A percentile compares a stretch with the other conserved stretches of the same genome.
These are phyloP conservation scores for Globisporangium nunn DNA, from an alignment of 352 stramenopile genomes.

Conservation along the genomic window DNA sequence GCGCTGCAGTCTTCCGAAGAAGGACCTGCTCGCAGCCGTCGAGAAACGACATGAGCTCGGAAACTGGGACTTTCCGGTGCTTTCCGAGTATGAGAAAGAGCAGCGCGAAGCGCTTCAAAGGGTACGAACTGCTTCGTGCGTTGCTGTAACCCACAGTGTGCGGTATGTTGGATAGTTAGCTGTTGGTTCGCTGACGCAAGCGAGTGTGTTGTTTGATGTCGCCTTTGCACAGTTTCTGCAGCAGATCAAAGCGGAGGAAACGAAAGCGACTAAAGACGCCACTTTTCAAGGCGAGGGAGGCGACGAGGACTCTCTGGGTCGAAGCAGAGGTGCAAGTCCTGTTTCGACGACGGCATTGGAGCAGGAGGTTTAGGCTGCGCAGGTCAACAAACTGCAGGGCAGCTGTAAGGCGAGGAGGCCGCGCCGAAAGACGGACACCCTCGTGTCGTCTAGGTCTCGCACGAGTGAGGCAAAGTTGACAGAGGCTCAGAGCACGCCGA, in stretches of 20 bases:
- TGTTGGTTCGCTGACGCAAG: not conserved
- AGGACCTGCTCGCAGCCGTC: slow-evolving; percentile 24
- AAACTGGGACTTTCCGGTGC: slow-evolving; percentile 35
- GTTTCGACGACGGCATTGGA: not conserved
- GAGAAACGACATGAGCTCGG: slow-evolving; percentile 47
- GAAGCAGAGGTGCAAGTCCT: not conserved
- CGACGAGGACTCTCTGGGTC: not conserved
- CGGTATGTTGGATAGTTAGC: not conserved
- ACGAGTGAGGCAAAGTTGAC: not conserved
- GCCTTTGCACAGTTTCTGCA: slow-evolving; percentile 1
- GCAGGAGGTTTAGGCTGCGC: not conserved
- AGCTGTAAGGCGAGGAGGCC: not conserved
- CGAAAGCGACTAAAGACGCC: not conserved
- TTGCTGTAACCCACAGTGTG: too few species aligned
- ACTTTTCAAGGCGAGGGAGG: not conserved
- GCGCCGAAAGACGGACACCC: not conserved
- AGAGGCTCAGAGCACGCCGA: too few species aligned
- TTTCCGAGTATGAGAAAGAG: slow-evolving; percentile 37
- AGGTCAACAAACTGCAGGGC: not conserved
- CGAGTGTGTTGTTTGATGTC: not conserved
- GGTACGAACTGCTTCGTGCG: slow-evolving; percentile 9
- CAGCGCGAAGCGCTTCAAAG: slow-evolving; percentile 23
- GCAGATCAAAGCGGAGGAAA: not conserved
- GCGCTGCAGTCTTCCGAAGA: slow-evolving; percentile 27
- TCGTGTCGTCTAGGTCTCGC: not conserved